phyloP scores from a whole-genome alignment of 2,329 filamentous ascomycete species.

The Diaporthe velutina region DNA sequence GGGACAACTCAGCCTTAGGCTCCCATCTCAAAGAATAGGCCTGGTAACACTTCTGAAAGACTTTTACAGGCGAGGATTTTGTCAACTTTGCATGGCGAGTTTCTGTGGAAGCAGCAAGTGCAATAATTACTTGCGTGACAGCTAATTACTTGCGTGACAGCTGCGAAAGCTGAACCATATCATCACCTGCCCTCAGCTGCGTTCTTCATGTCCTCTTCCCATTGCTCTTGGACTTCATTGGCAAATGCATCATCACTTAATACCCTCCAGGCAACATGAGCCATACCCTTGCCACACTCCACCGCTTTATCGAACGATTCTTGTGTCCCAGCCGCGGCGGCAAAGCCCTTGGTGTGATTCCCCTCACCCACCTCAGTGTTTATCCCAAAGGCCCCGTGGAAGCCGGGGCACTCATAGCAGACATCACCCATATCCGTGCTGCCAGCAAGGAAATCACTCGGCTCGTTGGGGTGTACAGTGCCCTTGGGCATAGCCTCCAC shows the following conservation, averaged over 20 bases:
- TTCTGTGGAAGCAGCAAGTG: too few species aligned
- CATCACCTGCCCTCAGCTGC: constrained; percentile 42
- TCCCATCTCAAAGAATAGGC: too few species aligned
- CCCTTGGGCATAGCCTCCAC: constrained; percentile 47
- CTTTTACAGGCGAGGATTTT: neutral
- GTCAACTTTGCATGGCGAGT: too few species aligned
- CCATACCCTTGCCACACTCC: constrained; percentile 51
- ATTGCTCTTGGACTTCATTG: constrained; percentile 42
- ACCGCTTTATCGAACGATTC: constrained; percentile 51
- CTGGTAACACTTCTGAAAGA: neutral
- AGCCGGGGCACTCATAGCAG: constrained; percentile 57
- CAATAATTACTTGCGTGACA: too few species aligned
- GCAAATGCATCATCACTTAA: constrained; percentile 44
- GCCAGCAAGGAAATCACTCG: constrained; percentile 48
- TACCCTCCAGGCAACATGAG: constrained; percentile 48
- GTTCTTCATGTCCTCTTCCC: constrained; percentile 50
- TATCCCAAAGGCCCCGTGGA: constrained; percentile 58
- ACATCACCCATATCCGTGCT: constrained; percentile 58
- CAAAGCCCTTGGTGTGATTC: constrained; percentile 58
- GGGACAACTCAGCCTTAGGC: too few species aligned
- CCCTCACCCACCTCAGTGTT: constrained; percentile 49
- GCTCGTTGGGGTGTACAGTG: constrained; percentile 46
- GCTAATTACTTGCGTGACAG: too few species aligned
- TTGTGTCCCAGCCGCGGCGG: constrained; percentile 52
- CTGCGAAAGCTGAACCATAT: too few species aligned